Base-by-base conservation (phyloP, 345 rosid species). In the Moricandia arvensis region DNA sequence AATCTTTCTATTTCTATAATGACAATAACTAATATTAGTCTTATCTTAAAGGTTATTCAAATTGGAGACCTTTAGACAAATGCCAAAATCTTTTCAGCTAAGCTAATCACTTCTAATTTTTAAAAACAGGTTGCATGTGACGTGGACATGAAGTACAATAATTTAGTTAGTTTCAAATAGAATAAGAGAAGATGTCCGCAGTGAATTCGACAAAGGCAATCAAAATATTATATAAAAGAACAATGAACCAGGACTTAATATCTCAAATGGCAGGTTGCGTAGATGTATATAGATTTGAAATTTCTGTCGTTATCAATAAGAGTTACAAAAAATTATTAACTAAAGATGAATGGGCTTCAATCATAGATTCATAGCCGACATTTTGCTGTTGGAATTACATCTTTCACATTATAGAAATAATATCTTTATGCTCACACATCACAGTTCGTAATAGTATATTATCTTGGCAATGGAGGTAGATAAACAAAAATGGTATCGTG, bases 351-450 rank as follows among this genome's bases (percentile, higher is more conserved):
- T 68, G 69, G 12, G 74, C 54, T 38, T 55, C 59, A 77, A 69
- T 71, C 29, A 70, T 77, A 77, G 17, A 77, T 61, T 71, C 29
- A 70, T 77, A 77, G 17, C 71, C 51, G 58, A 77, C 60, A 60
- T 77, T 71, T 64, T 33, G 24, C 58, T 65, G 53, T 71, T 77
- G 75, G 41, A 63, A 7, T 58, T 64, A 59, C 53, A 63, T 33
- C 47, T 55, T 12, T 38, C 59, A 38, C 55, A 43, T 63, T 53
- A 62, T 69, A 51, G 33, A 16, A 68, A 68, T 68, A 75, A 61
- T 76, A 69, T 69, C 58, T 69, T 61, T 53, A 16, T 69, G 26
- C 63, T 37, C 55, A 49, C 47, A 68, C 74, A 68, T 60, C 73
- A 68, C 63, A 61, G 21, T 33, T 60, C 62, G 68, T 35, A 49